Evolutionary conservation across 805 yeast species (phyloP).

Genomic region (Candida chilensis): DNA sequence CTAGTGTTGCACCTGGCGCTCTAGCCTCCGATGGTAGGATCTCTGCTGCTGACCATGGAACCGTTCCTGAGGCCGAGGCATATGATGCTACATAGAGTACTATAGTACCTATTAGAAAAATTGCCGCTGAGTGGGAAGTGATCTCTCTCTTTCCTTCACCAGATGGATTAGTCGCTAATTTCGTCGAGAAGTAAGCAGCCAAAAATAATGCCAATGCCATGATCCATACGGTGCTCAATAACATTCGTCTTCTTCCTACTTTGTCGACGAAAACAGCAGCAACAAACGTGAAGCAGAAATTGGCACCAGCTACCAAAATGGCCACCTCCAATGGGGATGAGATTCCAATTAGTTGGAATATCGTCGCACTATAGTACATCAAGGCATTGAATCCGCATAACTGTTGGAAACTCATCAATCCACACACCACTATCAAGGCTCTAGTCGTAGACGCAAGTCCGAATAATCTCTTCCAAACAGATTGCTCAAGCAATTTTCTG

Average conservation of each 20-base stretch:
- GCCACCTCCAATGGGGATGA: conserved; percentile 48
- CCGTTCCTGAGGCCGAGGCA: conserved; percentile 32
- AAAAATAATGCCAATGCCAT: conserved; percentile 23
- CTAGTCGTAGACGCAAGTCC: conserved; percentile 26
- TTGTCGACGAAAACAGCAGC: conserved; percentile 41
- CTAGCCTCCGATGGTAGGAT: conserved; percentile 30
- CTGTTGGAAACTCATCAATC: conserved; percentile 48
- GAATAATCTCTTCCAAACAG: conserved; percentile 25
- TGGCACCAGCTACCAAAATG: conserved; percentile 43
- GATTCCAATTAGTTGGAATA: conserved; percentile 42
- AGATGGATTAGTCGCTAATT: background rate
- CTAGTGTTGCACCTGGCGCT: conserved; percentile 30
- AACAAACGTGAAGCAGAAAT: conserved; percentile 44
- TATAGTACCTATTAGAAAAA: conserved; percentile 9
- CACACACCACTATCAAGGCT: conserved; percentile 38
- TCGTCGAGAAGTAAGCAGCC: conserved; percentile 7
- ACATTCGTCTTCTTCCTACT: conserved; percentile 38
- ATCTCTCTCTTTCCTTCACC: background rate
- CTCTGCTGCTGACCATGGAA: conserved; percentile 37
- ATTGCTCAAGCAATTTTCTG: conserved; percentile 26
- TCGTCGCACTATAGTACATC: conserved; percentile 52
- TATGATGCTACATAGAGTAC: conserved; percentile 27
- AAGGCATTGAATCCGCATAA: conserved; percentile 55
- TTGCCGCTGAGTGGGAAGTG: background rate
- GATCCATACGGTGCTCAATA: conserved; percentile 30